Percentiles rank a stretch among this genome's conserved stretches.
Conservation (phyloP, 768 basidiomycete species). For the Phaeotremella fagi region DNA sequence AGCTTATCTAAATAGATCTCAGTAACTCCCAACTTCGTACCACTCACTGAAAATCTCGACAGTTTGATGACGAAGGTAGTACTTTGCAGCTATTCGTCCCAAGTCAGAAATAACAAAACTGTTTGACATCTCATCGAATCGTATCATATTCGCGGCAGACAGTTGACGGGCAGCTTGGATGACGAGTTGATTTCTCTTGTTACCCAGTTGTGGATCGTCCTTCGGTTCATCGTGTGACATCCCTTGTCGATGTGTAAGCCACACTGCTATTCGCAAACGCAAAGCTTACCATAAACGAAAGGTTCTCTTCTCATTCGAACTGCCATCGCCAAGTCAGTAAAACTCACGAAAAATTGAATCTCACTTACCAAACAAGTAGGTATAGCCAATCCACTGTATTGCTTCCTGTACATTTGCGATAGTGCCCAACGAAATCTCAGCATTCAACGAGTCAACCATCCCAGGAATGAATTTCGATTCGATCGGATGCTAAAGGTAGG, state of each 20-base stretch:
- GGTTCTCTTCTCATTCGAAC: slow-evolving; percentile 93
- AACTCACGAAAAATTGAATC: not conserved
- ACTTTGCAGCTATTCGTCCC: slow-evolving; percentile 93
- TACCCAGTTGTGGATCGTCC: slow-evolving; percentile 70
- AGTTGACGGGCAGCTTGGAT: slow-evolving; percentile 63
- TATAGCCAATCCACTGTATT: slow-evolving; percentile 92
- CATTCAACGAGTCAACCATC: slow-evolving; percentile 85
- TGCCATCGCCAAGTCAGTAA: slow-evolving; percentile 3
- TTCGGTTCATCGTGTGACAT: slow-evolving; percentile 62
- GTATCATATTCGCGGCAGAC: slow-evolving; percentile 71
- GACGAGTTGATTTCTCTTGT: slow-evolving; percentile 66
- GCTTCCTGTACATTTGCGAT: slow-evolving; percentile 81
- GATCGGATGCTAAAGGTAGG: slow-evolving; percentile 86
- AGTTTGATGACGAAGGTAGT: slow-evolving; percentile 81
- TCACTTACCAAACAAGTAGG: slow-evolving; percentile 67
- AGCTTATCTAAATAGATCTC: slow-evolving; percentile 51
- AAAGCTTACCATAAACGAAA: slow-evolving; percentile 64
- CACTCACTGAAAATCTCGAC: slow-evolving; percentile 71
- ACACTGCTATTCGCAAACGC: slow-evolving; percentile 12
- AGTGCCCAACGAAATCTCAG: slow-evolving; percentile 90
- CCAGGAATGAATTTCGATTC: slow-evolving; percentile 89
- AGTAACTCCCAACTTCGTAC: not conserved
- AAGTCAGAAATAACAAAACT: slow-evolving; percentile 75
- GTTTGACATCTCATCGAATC: slow-evolving; percentile 59
- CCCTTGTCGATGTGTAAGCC: slow-evolving; percentile 53